These are phyloP conservation scores for Candida yuanshanica DNA, from an alignment of 805 yeast species.

Conservation along the genomic window DNA sequence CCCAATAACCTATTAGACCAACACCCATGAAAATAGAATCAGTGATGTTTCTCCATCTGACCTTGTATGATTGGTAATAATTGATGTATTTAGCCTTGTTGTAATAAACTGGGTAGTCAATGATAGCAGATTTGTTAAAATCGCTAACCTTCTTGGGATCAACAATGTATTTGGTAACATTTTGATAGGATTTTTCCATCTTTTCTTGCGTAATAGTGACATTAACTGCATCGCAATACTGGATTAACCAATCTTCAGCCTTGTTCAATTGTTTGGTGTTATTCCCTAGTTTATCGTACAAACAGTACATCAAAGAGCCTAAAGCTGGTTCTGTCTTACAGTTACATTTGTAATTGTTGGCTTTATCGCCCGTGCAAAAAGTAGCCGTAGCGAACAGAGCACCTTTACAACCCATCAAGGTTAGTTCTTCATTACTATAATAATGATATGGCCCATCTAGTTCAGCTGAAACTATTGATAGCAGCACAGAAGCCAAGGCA, in stretches of 20 bases:
- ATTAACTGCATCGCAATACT: slow-evolving; percentile 20
- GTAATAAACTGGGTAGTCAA: slow-evolving; percentile 33
- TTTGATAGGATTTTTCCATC: slow-evolving; percentile 32
- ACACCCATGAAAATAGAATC: slow-evolving; percentile 42
- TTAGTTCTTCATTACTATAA: slow-evolving; percentile 16
- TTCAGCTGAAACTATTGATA: neutral
- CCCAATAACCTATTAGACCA: slow-evolving; percentile 46
- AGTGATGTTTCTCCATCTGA: slow-evolving; percentile 31
- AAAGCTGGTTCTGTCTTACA: slow-evolving; percentile 25
- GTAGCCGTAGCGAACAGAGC: slow-evolving; percentile 18
- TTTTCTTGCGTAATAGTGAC: slow-evolving; percentile 28
- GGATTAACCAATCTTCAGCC: slow-evolving; percentile 21
- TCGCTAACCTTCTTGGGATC: slow-evolving; percentile 27
- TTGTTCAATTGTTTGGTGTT: slow-evolving; percentile 4
- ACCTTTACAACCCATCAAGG: slow-evolving; percentile 23
- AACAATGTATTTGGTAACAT: slow-evolving; percentile 39
- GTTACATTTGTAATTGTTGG: slow-evolving; percentile 19
- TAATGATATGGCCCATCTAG: slow-evolving; percentile 10
- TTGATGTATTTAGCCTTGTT: slow-evolving; percentile 21
- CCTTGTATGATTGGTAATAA: slow-evolving; percentile 21
- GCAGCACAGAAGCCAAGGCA: neutral
- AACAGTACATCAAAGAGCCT: slow-evolving; percentile 27
- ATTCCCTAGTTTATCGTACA: slow-evolving; percentile 12
- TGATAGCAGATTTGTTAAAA: slow-evolving; percentile 29
- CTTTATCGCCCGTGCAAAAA: slow-evolving; percentile 21